Conservation (phyloP, 2,329 filamentous ascomycete species). For the Xylaria polymorpha region DNA sequence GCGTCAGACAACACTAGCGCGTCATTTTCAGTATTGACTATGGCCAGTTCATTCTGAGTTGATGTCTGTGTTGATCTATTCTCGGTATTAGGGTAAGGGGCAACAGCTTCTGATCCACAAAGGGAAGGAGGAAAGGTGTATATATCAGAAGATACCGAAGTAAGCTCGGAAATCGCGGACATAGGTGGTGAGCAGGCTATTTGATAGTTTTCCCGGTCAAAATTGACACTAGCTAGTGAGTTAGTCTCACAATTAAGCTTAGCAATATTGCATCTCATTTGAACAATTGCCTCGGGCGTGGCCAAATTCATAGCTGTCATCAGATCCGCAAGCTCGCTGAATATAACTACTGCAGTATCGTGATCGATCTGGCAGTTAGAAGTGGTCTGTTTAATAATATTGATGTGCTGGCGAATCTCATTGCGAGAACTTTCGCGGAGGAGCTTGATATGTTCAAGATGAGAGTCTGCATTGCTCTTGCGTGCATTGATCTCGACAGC, state of each 20-base stretch:
- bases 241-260: neutral
- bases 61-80: conserved; percentile 1
- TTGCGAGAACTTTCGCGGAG: neutral
- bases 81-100: neutral
- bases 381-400: conserved; percentile 12
- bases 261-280: neutral
- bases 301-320: neutral
- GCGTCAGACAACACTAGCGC: neutral
- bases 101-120: neutral
- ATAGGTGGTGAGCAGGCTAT: neutral
- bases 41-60: neutral
- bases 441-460: neutral
- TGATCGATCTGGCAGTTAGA: neutral
- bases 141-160: neutral
- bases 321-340: neutral
- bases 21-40: neutral
- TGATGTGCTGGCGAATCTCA: conserved; percentile 2
- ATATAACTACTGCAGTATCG: neutral
- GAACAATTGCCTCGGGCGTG: neutral
- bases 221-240: neutral
- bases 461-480: neutral
- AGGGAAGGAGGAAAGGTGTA: neutral
- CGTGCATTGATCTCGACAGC: neutral
- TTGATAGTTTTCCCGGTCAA: neutral
- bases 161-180: neutral